A percentile compares a stretch with the other conserved stretches of the same genome.
phyloP scores from a whole-genome alignment of 805 yeast genomes.

The Wickerhamiella vanderwaltii region DNA sequence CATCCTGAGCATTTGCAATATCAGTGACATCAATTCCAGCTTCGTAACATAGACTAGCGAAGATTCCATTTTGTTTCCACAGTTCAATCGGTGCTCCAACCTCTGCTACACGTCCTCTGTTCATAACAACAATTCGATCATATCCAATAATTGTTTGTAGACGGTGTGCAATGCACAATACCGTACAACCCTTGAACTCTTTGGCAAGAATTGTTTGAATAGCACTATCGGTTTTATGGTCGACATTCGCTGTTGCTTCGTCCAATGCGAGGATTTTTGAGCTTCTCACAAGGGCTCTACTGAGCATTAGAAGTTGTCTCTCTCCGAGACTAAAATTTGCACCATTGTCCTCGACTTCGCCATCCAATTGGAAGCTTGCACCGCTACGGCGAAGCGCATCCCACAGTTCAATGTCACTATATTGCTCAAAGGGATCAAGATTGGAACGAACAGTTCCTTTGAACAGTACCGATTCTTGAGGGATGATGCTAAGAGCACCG shows the following conservation, averaged over 20 bases:
- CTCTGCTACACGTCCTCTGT: conserved; percentile 42
- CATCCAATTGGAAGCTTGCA: conserved; percentile 51
- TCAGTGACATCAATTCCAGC: background rate
- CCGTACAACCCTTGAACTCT: conserved; percentile 52
- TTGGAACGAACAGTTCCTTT: no score
- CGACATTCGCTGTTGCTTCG: conserved; percentile 70
- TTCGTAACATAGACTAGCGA: conserved; percentile 1
- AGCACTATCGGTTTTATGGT: conserved; percentile 55
- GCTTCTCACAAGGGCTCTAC: conserved; percentile 56
- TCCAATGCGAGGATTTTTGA: conserved; percentile 52
- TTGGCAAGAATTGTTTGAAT: conserved; percentile 46
- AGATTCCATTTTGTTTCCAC: conserved; percentile 17
- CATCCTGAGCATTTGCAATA: no score
- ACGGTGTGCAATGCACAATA: conserved; percentile 63
- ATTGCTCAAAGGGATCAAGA: no score
- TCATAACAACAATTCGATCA: conserved; percentile 49
- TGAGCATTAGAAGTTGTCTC: conserved; percentile 54
- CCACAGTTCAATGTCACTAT: conserved; percentile 55
- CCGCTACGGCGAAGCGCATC: conserved; percentile 51
- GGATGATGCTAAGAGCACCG: no score
- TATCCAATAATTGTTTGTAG: conserved; percentile 47
- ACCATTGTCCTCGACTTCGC: conserved; percentile 53
- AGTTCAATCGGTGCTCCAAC: conserved; percentile 40
- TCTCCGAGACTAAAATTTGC: conserved; percentile 55
- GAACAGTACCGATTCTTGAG: no score